phyloP scores from a whole-genome alignment of 2,329 filamentous ascomycete genomes.

The Fusarium succisae region DNA sequence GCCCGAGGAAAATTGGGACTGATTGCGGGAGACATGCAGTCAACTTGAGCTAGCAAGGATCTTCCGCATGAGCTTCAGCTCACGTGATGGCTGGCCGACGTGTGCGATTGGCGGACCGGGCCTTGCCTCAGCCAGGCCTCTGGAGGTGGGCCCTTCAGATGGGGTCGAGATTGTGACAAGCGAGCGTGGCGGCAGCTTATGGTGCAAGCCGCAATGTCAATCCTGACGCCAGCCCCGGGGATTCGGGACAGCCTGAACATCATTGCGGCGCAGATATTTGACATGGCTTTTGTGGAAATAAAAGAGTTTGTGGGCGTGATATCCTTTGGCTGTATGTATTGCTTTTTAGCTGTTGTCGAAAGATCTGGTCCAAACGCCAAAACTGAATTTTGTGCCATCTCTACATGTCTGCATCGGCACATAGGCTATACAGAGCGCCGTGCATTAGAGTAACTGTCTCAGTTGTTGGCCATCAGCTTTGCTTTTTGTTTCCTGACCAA shows the following conservation, averaged over 20 bases:
- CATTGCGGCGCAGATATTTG: neutral
- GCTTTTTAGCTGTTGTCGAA: constrained; percentile 4
- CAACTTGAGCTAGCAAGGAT: constrained; percentile 46
- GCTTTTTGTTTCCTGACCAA: neutral
- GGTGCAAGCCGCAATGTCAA: constrained; percentile 27
- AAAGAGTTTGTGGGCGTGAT: constrained; percentile 34
- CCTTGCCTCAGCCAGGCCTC: constrained; percentile 45
- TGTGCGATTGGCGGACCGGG: constrained; percentile 53
- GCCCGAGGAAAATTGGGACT: constrained; percentile 43
- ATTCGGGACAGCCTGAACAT: constrained; percentile 15
- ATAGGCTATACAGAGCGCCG: neutral
- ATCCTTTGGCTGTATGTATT: constrained; percentile 18
- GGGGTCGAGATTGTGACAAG: constrained; percentile 33
- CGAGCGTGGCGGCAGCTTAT: constrained; percentile 25
- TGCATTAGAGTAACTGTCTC: neutral
- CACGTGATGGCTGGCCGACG: constrained; percentile 49
- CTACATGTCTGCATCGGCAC: neutral
- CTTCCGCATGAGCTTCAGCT: constrained; percentile 47
- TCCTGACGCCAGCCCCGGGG: constrained; percentile 35
- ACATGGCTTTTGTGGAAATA: neutral
- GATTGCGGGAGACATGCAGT: constrained; percentile 47
- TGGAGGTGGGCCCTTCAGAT: constrained; percentile 24
- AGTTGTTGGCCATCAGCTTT: neutral
- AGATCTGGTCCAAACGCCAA: neutral
- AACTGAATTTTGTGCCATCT: neutral